These are phyloP conservation scores for Ophiostoma triangulosporum DNA, from an alignment of 2,329 filamentous ascomycete species.

Conservation along the genomic window DNA sequence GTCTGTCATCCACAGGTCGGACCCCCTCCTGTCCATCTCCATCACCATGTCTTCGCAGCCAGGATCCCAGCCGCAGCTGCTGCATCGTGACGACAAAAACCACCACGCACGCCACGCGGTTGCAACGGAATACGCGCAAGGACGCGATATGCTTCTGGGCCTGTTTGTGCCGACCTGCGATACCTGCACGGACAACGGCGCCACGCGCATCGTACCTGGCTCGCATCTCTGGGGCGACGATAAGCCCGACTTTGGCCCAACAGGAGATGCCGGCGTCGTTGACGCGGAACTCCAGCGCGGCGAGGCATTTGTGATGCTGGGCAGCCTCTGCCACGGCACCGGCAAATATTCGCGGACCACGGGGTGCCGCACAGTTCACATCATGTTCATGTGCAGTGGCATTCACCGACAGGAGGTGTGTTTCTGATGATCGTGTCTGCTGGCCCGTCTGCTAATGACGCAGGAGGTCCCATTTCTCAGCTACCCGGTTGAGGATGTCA, in stretches of 20 bases:
- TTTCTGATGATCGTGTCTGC: background rate
- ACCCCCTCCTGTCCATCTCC: background rate
- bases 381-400: background rate
- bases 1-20: background rate
- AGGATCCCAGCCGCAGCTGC: background rate
- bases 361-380: background rate
- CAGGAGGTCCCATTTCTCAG: background rate
- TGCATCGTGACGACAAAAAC: background rate
- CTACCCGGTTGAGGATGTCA: background rate
- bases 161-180: background rate
- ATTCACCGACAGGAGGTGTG: background rate
- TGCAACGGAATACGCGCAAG: background rate
- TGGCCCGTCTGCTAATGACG: background rate
- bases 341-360: background rate
- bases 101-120: background rate
- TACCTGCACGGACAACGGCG: background rate
- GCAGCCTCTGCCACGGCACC: background rate
- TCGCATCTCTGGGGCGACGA: background rate
- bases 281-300: background rate
- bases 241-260: background rate
- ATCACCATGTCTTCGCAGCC: background rate
- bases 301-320: background rate
- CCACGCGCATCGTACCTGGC: background rate
- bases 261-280: background rate
- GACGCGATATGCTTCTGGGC: background rate